Percentiles rank a stretch among this genome's conserved stretches.
Conservation (phyloP, 2,329 filamentous ascomycete species). For the Arthrobotrys sphaeroides region DNA sequence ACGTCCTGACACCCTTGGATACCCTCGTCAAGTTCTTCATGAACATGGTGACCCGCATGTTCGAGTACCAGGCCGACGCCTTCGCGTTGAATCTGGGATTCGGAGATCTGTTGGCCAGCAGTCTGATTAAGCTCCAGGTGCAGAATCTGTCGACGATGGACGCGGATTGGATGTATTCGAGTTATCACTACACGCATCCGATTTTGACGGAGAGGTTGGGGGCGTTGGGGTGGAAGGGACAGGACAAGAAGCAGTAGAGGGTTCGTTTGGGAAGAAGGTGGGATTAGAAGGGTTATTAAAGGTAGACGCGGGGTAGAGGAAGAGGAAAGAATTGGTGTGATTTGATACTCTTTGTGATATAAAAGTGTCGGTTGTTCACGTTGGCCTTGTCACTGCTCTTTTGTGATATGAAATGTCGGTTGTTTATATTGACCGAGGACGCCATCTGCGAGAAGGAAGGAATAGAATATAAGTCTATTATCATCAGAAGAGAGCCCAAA, state of each 20-base stretch:
- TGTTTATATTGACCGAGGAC: too few species aligned
- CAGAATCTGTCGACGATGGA: slow-evolving; percentile 99
- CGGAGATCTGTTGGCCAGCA: slow-evolving; percentile 80
- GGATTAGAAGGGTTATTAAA: background rate
- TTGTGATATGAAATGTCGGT: too few species aligned
- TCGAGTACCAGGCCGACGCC: slow-evolving; percentile 94
- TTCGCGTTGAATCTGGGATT: slow-evolving; percentile 90
- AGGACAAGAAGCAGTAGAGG: slow-evolving; percentile 63
- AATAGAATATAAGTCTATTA: too few species aligned
- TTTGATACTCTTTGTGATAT: too few species aligned
- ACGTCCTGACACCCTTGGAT: slow-evolving; percentile 93
- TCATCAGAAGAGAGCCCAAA: too few species aligned
- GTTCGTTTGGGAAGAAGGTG: too few species aligned
- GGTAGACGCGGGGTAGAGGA: too few species aligned
- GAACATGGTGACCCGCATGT: slow-evolving; percentile 93
- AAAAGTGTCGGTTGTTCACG: too few species aligned
- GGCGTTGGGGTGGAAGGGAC: slow-evolving; percentile 85
- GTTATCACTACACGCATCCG: slow-evolving; percentile 98
- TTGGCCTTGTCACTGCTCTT: too few species aligned
- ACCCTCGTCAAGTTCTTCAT: slow-evolving; percentile 92
- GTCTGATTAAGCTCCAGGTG: slow-evolving; percentile 95
- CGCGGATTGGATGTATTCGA: slow-evolving; percentile 97
- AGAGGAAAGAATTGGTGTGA: too few species aligned
- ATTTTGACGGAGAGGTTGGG: slow-evolving; percentile 92
- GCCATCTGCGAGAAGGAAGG: too few species aligned